Base-by-base conservation (phyloP, 1,284 basidiomycete species). In the Moesziomyces parantarcticus region DNA sequence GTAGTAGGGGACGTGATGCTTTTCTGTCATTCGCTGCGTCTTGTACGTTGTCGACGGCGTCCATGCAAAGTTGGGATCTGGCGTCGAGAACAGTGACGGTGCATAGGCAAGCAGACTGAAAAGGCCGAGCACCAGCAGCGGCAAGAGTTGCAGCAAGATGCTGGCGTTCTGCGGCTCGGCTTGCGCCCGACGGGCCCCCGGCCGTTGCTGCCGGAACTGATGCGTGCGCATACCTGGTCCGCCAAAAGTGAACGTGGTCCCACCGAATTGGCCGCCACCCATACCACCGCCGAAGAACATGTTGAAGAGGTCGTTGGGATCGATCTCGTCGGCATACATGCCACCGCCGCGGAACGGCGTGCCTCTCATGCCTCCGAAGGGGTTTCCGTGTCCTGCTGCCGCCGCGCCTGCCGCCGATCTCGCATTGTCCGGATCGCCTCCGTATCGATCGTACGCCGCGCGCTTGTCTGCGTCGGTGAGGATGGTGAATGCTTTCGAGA, bases 401-500 rank as follows among this genome's bases (percentile, higher is more conserved):
- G 77, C 78, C 1, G 85, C 85, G n/a, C 89, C 84, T n/a, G 86
- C 88, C 8, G 90, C 86, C 87, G 89, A 89, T 62, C 87, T 90
- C 51, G 92, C 88, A 60, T 90, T 90, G 83, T 95, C 93, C 45
- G 93, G 93, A 82, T 96, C 94, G 48, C 89, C 88, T 26, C 93
- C 94, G 74, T 89, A 89, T 65, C 89, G 88, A 82, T 99, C 97
- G 84, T 89, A 97, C 23, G 89, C 88, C n/a, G 92, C 89, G 63
- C 96, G 90, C 84, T 97, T 95, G 86, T 97, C 91, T 43, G 91
- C 86, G 85, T 98, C 96, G 79, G 93, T 97, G 20, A 97, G 87
- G 6, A 97, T 90, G 83, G 95, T 94, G 85, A 97, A 98, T 7
- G 95, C 95, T 85, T 98, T 99, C 1, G 94, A 97, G 14, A 99